Evolutionary conservation across 2,329 filamentous ascomycete genomes (phyloP), one percentile per base, ranked within the genome.

Genomic region (Alternaria alternata): DNA sequence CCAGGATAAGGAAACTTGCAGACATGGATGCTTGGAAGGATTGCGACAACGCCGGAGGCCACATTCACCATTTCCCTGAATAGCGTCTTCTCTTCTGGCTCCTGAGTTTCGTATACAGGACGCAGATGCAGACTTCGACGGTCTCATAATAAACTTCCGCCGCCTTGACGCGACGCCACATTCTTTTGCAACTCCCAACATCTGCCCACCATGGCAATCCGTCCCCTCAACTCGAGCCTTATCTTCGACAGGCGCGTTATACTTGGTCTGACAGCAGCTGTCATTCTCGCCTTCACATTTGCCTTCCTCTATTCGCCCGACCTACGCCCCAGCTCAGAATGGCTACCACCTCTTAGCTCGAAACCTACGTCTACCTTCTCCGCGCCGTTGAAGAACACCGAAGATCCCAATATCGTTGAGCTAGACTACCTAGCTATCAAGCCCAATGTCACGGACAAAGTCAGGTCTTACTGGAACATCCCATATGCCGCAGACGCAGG

Each of bases 381-480:
- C 18, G 61, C 60, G 41, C 70, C 68, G 54, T 62, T 64, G 20
- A 73, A 70, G 64, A 69, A 72, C 47, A 48, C 64, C 5, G 51
- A 68, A 39, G 71, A 75, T 22, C 67, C 73, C 24, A 65, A 75
- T 24, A 65, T 74, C 42, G 65, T 76, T 44, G 62, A 72, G 38
- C 69, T 76, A 30, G 74, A 76, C 58, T 76, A 76, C 58, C 63
- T 76, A 12, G 62, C 68, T 8, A 69, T 75, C 55, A 68, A 68
- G 32, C 71, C 74, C 6, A 69, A 71, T 43, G 70, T 70, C 46
- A 63, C 66, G n/a, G 72, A 74, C 26, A 65, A 69, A 24, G 67
- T 75, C 2, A 65, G 70, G 42, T 67, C 61, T 22, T 76, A 73
- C 47, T 76, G 74, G 74, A 76, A 76, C 54, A 75, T 76, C 14